Percentiles rank a stretch among this genome's conserved stretches.
Evolutionary conservation across 768 basidiomycete genomes (phyloP).

Genomic region (Hirschioporus abietinus): DNA sequence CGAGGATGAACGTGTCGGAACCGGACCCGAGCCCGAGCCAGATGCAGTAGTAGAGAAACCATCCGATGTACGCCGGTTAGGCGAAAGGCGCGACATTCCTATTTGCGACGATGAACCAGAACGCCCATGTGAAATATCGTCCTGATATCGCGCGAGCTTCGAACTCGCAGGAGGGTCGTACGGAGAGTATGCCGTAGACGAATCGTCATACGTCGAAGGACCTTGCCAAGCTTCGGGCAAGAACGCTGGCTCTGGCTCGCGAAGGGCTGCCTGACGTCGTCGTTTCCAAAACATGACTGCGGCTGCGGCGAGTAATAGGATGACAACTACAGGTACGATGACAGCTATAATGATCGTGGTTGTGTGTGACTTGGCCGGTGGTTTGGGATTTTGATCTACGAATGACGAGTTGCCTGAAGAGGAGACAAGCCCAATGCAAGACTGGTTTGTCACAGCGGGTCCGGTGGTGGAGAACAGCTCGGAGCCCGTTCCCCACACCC

Average conservation of each 20-base stretch:
- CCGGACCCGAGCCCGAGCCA: not conserved
- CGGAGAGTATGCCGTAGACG: constrained; percentile 6
- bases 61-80: not conserved
- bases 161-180: not conserved
- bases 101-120: not conserved
- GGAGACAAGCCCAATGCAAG: not conserved
- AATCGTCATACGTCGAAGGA: not conserved
- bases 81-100: not conserved
- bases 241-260: constrained; percentile 1
- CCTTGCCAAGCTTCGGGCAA: constrained; percentile 8
- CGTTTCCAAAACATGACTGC: constrained; percentile 19
- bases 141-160: not conserved
- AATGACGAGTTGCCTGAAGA: constrained; percentile 3
- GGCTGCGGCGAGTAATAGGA: constrained; percentile 22
- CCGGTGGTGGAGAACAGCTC: constrained; percentile 16
- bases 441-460: not conserved
- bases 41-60: not conserved
- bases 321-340: constrained; percentile 24
- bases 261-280: constrained; percentile 6
- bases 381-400: constrained; percentile 9
- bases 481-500: constrained; percentile 28
- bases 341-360: constrained; percentile 26
- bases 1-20: not conserved
- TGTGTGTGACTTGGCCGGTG: constrained; percentile 17
- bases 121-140: not conserved